phyloP scores from a whole-genome alignment of 768 basidiomycete species.

The Boletus sp. region DNA sequence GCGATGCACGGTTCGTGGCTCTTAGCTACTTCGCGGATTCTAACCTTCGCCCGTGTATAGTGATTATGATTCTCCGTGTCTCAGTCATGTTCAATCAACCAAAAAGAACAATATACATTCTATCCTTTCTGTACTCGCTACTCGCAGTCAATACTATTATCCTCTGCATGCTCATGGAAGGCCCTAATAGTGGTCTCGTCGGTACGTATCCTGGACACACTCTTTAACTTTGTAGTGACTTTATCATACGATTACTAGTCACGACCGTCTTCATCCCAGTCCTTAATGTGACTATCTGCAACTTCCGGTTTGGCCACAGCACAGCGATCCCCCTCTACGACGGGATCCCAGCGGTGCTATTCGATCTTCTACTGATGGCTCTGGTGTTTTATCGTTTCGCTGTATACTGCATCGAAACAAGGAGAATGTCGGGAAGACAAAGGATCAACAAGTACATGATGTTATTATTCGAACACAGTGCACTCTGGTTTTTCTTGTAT shows the following conservation, averaged over 20 bases:
- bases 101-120: background rate
- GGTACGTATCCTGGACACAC: background rate
- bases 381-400: conserved; percentile 10
- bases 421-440: background rate
- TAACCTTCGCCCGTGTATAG: background rate
- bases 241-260: background rate
- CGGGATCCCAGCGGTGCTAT: background rate
- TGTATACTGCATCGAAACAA: conserved; percentile 2
- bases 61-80: conserved; percentile 16
- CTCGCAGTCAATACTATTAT: background rate
- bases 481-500: conserved; percentile 14
- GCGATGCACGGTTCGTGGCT: conserved; percentile 5
- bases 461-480: conserved; percentile 7
- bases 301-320: background rate
- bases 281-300: background rate
- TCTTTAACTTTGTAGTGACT: background rate
- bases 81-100: conserved; percentile 14
- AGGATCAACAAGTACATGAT: conserved; percentile 10
- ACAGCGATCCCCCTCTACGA: background rate
- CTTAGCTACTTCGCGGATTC: too few relatives aligned
- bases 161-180: background rate
- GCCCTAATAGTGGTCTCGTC: background rate
- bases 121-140: conserved; percentile 1
- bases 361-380: conserved; percentile 6
- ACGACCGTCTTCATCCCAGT: background rate